A percentile compares a stretch with the other conserved stretches of the same genome.
Conservation (phyloP, 495 filamentous ascomycete species). For the Pyrenula massariospora region DNA sequence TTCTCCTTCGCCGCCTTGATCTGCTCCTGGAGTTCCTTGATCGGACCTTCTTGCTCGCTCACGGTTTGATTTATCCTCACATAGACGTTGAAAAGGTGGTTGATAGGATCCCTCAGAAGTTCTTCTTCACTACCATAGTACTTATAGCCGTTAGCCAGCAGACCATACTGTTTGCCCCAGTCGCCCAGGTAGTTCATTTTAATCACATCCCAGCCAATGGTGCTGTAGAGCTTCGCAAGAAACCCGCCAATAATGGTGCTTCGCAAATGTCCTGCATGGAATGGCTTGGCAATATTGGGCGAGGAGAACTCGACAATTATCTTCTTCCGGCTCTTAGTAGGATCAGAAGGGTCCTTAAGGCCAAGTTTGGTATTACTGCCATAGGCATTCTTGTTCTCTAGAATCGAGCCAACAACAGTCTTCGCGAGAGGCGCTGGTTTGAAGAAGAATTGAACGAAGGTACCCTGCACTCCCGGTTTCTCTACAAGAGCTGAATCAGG, state of each 20-base stretch:
- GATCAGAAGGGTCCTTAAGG: constrained; percentile 54
- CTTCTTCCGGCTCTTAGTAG: constrained; percentile 59
- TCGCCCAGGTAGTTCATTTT: constrained; percentile 69
- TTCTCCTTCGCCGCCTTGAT: constrained; percentile 41
- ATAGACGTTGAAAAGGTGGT: constrained; percentile 60
- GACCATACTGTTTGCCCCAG: constrained; percentile 67
- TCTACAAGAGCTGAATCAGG: constrained; percentile 66
- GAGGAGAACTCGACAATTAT: constrained; percentile 64
- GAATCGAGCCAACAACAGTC: constrained; percentile 51
- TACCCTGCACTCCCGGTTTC: constrained; percentile 48
- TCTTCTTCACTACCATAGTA: constrained; percentile 51
- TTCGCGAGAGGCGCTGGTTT: constrained; percentile 45
- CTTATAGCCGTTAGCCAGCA: constrained; percentile 57
- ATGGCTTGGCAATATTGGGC: constrained; percentile 67
- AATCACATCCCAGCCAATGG: constrained; percentile 60
- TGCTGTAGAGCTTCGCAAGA: constrained; percentile 54
- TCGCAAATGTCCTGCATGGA: constrained; percentile 60
- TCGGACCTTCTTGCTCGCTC: constrained; percentile 38
- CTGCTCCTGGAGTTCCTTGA: constrained; percentile 42
- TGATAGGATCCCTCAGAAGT: constrained; percentile 49
- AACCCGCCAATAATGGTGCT: constrained; percentile 71
- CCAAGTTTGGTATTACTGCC: constrained; percentile 57
- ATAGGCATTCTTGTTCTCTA: constrained; percentile 46
- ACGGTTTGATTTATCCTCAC: constrained; percentile 49
- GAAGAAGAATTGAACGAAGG: constrained; percentile 77